Base-by-base conservation (phyloP, 1,284 basidiomycete genomes). In the Tylopilus sp. region DNA sequence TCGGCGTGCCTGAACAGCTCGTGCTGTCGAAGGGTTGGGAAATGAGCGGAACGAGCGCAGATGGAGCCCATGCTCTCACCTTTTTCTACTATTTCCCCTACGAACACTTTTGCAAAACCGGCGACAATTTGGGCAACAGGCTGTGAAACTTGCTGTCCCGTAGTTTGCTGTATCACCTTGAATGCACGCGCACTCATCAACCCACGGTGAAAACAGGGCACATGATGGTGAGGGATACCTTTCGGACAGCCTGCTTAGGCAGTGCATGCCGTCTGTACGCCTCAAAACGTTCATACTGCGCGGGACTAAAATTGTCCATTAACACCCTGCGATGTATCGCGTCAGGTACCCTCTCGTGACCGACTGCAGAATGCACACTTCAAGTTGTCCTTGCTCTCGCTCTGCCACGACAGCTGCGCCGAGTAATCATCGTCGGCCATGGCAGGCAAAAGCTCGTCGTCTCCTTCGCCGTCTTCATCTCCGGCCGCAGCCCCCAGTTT, bases 1-100 rank as follows among this genome's bases (percentile, higher is more conserved):
- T 19, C 86, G 75, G 28, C 81, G 75, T n/a, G 73, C 70, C 66
- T 93, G 91, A 0, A 90, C 85, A 15, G 77, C 74, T 19, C 89
- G 86, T 18, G 90, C 92, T 91, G 57, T 30, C 7, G 8, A 12
- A 25, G 23, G 25, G 25, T n/a, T n/a, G n/a, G n/a, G n/a, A n/a
- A n/a, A n/a, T 42, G 39, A 28, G 9, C 11, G 8, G 4, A 7
- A 23, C 4, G 13, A 8, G 25, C n/a, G 12, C 1, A 2, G 2
- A 25, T n/a, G 5, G 4, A 6, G 21, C 15, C 2, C 6, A 4
- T 12, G 7, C n/a, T n/a, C 72, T 44, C 47, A 89, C 90, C 90
- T 72, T 87, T 86, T 66, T 95, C 92, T 18, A 94, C 81, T 6
- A 95, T 89, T 66, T 95, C 92, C 2, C 92, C 92, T 9, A 96